phyloP scores from a whole-genome alignment of 1,284 basidiomycete genomes.

The Tilletia horrida region DNA sequence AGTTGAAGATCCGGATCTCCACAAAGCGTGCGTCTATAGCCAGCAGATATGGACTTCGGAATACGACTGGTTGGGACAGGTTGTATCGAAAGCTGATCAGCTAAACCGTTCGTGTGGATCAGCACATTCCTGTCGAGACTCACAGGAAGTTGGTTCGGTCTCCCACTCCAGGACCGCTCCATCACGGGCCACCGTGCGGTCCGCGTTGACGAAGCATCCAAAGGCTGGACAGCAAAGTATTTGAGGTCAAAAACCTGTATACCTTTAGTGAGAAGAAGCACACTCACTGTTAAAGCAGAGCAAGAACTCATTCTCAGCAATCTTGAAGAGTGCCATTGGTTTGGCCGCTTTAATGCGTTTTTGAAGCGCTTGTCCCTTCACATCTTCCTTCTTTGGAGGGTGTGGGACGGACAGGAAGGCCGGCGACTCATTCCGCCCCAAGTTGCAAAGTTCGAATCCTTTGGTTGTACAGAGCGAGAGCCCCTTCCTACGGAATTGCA shows the following conservation, averaged over 20 bases:
- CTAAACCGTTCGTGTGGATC: not conserved
- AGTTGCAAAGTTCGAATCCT: slow-evolving; percentile 90
- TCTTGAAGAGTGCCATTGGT: slow-evolving; percentile 86
- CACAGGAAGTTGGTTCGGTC: slow-evolving; percentile 60
- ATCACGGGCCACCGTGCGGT: slow-evolving; percentile 40
- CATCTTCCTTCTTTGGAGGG: slow-evolving; percentile 68
- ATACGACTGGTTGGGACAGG: slow-evolving; percentile 62
- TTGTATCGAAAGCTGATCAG: slow-evolving; percentile 59
- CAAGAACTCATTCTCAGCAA: slow-evolving; percentile 75
- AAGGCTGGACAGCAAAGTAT: slow-evolving; percentile 58
- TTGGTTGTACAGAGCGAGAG: slow-evolving; percentile 86
- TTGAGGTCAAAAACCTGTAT: slow-evolving; percentile 49
- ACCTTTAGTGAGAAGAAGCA: not conserved
- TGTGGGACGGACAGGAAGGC: slow-evolving; percentile 68
- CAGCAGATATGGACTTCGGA: slow-evolving; percentile 82
- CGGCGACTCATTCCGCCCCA: slow-evolving; percentile 55
- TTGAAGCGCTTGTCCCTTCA: slow-evolving; percentile 67
- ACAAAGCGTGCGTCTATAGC: slow-evolving; percentile 88
- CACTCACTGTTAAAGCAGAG: slow-evolving; percentile 74
- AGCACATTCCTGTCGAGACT: not conserved
- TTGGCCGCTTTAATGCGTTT: slow-evolving; percentile 74
- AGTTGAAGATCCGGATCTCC: slow-evolving; percentile 66
- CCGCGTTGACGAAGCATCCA: slow-evolving; percentile 65
- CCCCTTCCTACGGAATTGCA: slow-evolving; percentile 85
- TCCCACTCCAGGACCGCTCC: slow-evolving; percentile 86